Evolutionary conservation across 2,329 filamentous ascomycete species (phyloP).

Genomic region (Sarocladium oryzae): DNA sequence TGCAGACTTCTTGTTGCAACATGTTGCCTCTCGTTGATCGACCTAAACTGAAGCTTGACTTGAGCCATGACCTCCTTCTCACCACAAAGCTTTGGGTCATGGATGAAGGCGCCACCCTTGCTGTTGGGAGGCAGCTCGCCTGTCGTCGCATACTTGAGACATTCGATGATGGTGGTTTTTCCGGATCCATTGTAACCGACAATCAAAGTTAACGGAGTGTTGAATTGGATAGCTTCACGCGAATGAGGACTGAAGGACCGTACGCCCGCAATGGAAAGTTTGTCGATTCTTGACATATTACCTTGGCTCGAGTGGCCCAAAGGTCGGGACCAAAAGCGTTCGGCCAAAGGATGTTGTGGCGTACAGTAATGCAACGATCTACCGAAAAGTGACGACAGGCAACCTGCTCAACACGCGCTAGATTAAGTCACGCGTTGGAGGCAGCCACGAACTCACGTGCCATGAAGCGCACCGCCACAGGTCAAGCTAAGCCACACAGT

Average conservation of each 20-base stretch:
- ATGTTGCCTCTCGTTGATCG: slow-evolving; percentile 70
- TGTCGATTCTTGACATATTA: slow-evolving; percentile 76
- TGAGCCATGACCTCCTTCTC: slow-evolving; percentile 88
- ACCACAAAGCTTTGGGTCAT: slow-evolving; percentile 87
- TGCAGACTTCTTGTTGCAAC: slow-evolving; percentile 80
- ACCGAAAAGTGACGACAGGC: slow-evolving; percentile 3
- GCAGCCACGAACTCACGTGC: slow-evolving; percentile 3
- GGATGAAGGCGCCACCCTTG: slow-evolving; percentile 86
- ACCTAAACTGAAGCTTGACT: slow-evolving; percentile 82
- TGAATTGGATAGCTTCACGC: slow-evolving; percentile 77
- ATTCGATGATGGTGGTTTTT: slow-evolving; percentile 98
- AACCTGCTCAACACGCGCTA: background rate
- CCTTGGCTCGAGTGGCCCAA: background rate
- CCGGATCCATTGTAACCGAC: slow-evolving; percentile 97
- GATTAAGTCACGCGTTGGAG: background rate
- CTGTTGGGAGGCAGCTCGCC: slow-evolving; percentile 90
- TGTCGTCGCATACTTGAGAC: slow-evolving; percentile 95
- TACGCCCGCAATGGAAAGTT: slow-evolving; percentile 73
- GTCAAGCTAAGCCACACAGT: background rate
- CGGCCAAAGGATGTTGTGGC: no score
- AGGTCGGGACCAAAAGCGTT: slow-evolving; percentile 14
- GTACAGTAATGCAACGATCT: no score
- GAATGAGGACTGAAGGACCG: slow-evolving; percentile 78
- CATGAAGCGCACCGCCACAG: background rate
- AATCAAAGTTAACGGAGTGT: slow-evolving; percentile 87